These are phyloP conservation scores for Dictyostelium firmibasis DNA, from an alignment of 78 protist genomes.

Conservation along the genomic window DNA sequence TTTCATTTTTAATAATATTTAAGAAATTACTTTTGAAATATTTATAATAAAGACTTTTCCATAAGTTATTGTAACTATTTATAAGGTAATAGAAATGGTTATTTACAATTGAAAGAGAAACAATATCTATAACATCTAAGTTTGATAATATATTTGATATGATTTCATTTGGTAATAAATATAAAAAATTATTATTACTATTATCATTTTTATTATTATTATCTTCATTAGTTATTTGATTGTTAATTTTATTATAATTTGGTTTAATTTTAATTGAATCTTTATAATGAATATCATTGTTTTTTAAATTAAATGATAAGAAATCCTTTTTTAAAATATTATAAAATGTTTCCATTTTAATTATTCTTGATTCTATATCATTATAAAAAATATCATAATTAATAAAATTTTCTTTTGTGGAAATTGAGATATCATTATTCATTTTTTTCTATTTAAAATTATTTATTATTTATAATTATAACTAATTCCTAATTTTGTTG, in stretches of 20 bases:
- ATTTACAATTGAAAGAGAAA: not conserved
- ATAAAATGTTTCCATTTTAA: not conserved
- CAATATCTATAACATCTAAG: constrained; percentile 8
- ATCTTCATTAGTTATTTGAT: not conserved
- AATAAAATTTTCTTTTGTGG: not conserved
- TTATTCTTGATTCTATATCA: not conserved
- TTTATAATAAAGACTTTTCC: constrained; percentile 1
- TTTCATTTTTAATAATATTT: not conserved
- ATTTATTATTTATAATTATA: not conserved
- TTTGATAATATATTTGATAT: not conserved
- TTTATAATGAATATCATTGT: not conserved
- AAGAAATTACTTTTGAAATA: not conserved
- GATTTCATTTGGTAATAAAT: constrained; percentile 18
- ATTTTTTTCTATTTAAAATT: not conserved
- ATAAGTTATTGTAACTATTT: not conserved
- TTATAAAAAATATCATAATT: not conserved
- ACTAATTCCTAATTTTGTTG: no score
- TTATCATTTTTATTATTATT: not conserved
- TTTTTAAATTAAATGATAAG: not conserved
- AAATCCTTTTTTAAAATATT: not conserved
- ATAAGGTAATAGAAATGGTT: not conserved
- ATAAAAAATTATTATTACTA: not conserved
- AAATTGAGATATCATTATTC: not conserved
- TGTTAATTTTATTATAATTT: not conserved
- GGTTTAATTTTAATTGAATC: not conserved